Base-by-base conservation (phyloP, 2,329 filamentous ascomycete genomes). In the Stenocarpella maydis region DNA sequence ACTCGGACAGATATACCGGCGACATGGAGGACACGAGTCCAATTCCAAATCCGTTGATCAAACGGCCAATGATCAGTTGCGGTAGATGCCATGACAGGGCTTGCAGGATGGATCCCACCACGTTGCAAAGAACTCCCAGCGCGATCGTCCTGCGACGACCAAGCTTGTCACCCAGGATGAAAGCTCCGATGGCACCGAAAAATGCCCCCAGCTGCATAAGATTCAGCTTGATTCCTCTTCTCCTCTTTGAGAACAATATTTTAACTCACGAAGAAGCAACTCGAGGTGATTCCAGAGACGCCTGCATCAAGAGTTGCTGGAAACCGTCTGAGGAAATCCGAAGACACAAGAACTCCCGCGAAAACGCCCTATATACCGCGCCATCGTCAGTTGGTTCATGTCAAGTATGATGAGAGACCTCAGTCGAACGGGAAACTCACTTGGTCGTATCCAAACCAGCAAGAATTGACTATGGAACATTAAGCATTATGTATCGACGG, bases 281-380 rank as follows among this genome's bases (percentile, higher is more conserved):
- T 82, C 1, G 82, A 82, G 1, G 79, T 80, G 58, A 83, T 82
- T 8, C 82, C 82, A 0, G 81, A 83, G 39, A 83, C 79, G 65
- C 79, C 80, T 10, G 81, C 76, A 37, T 82, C 69, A 17, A 72
- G 72, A 0, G 78, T 80, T 66, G 81, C 71, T 2, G 80, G 81
- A 65, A 83, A 83, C 21, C 74, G 71, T 14, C 74, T 69, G 58
- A 80, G 76, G 70, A 83, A 83, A 71, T 82, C 78, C 7, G 74
- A 72, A 19, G 81, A 82, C 17, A 83, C 79, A 1, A 83, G 75
- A 4, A 82, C 81, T 7, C 81, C 81, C 0, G 81, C 80, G 65
- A 82, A 82, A 9, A 83, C 81, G 2, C 81, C 81, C 76, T 83
- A 17, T 1, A 17, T n/a, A n/a, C 41, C 6, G 10, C 34, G 6